Conservation (phyloP, 179 eudicot genomes). For the Spinacia oleracea region DNA sequence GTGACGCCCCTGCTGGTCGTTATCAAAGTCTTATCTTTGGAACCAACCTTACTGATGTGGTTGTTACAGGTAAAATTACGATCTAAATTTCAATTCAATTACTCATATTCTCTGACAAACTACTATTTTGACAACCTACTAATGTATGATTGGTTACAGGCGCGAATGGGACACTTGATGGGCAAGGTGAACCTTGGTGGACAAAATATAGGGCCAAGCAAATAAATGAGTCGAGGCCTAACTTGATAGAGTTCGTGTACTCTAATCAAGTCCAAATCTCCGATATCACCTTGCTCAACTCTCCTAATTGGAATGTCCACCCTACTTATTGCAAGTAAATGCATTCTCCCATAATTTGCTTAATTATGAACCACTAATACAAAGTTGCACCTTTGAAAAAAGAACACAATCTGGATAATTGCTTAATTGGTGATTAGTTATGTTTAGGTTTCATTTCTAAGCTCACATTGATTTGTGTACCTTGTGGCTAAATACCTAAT, state of each 20-base stretch:
- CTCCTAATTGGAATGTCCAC: slow-evolving; percentile 77
- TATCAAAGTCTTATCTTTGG: slow-evolving; percentile 64
- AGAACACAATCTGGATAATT: background rate
- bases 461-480: no score
- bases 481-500: background rate
- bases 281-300: slow-evolving; percentile 58
- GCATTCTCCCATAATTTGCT: background rate
- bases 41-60: slow-evolving; percentile 67
- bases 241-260: slow-evolving; percentile 67
- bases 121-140: no score
- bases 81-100: background rate
- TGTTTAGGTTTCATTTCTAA: no score
- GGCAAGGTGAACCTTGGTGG: slow-evolving; percentile 76
- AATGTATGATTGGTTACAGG: slow-evolving; percentile 30
- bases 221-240: slow-evolving; percentile 64
- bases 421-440: background rate
- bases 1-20: slow-evolving; percentile 64
- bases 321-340: slow-evolving; percentile 81
- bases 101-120: background rate
- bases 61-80: slow-evolving; percentile 53
- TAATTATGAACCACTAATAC: background rate
- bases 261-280: slow-evolving; percentile 64
- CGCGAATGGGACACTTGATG: slow-evolving; percentile 64
- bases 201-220: slow-evolving; percentile 56
- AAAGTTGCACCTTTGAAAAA: background rate